Conservation (phyloP, 768 basidiomycete species). For the Suillus clintonianus region DNA sequence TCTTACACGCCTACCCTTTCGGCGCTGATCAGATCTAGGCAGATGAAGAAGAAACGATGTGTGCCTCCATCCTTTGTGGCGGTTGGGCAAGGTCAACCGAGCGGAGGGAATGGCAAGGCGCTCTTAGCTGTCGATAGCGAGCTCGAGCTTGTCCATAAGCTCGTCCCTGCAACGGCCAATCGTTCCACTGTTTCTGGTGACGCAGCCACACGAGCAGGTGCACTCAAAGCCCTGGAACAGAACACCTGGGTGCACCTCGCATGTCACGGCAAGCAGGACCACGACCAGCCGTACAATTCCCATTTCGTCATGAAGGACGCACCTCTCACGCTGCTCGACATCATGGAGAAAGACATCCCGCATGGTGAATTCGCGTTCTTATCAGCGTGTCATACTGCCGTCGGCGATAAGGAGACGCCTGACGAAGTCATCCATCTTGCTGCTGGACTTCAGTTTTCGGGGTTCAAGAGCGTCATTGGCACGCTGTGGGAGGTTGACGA, state of each 20-base stretch:
- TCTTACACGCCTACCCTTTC: background rate
- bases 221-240: background rate
- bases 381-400: background rate
- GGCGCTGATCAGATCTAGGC: background rate
- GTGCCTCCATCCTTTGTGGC: background rate
- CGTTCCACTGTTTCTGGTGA: background rate
- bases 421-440: too few species aligned
- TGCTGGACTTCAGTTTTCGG: too few species aligned
- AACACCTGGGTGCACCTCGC: conserved; percentile 30
- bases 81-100: background rate
- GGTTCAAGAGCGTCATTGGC: too few species aligned
- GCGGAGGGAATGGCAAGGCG: background rate
- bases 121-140: background rate
- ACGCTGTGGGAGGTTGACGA: too few species aligned
- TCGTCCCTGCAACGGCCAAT: background rate
- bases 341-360: conserved; percentile 1
- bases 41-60: background rate
- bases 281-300: conserved; percentile 8
- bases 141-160: background rate
- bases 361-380: conserved; percentile 5
- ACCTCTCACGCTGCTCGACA: background rate
- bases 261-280: conserved; percentile 40
- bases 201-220: background rate
- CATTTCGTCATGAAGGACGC: background rate
- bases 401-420: background rate